These are phyloP conservation scores for Incumbomyces delicatus DNA, from an alignment of 2,329 filamentous ascomycete species.

Conservation along the genomic window DNA sequence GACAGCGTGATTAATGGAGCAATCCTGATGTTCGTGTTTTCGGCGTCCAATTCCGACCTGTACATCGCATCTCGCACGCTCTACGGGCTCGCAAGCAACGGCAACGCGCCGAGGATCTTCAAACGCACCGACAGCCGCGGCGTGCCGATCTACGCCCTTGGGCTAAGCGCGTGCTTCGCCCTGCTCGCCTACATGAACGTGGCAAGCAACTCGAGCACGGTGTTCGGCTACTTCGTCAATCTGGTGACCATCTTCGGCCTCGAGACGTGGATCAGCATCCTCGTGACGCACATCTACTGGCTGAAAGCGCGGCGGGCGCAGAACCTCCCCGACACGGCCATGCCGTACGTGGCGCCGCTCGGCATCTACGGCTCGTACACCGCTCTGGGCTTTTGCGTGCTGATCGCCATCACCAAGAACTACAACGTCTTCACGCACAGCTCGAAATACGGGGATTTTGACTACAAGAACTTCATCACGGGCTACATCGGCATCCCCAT, in stretches of 20 bases:
- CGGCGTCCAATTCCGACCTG: conserved; percentile 47
- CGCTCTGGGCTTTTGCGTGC: conserved; percentile 58
- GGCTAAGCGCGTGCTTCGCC: conserved; percentile 50
- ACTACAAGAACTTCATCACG: conserved; percentile 68
- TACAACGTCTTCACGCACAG: conserved; percentile 57
- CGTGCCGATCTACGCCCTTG: conserved; percentile 59
- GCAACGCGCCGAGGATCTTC: conserved; percentile 63
- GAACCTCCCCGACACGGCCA: conserved; percentile 42
- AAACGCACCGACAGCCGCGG: conserved; percentile 60
- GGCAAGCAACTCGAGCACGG: conserved; percentile 43
- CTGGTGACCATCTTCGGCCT: conserved; percentile 56
- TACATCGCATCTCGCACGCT: conserved; percentile 48
- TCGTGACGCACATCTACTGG: conserved; percentile 59
- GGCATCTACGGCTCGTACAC: conserved; percentile 60
- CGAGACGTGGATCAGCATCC: conserved; percentile 58
- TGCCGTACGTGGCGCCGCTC: conserved; percentile 61
- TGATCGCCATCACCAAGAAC: conserved; percentile 76
- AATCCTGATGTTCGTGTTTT: conserved; percentile 49
- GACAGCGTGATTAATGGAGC: conserved; percentile 49
- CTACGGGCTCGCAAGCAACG: conserved; percentile 62
- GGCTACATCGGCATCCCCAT: conserved; percentile 69
- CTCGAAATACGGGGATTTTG: conserved; percentile 44
- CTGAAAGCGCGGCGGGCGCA: conserved; percentile 54
- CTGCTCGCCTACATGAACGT: conserved; percentile 62
- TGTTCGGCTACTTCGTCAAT: conserved; percentile 60